These are phyloP conservation scores for Apiosordaria backusii DNA, from an alignment of 495 filamentous ascomycete species.

Conservation along the genomic window DNA sequence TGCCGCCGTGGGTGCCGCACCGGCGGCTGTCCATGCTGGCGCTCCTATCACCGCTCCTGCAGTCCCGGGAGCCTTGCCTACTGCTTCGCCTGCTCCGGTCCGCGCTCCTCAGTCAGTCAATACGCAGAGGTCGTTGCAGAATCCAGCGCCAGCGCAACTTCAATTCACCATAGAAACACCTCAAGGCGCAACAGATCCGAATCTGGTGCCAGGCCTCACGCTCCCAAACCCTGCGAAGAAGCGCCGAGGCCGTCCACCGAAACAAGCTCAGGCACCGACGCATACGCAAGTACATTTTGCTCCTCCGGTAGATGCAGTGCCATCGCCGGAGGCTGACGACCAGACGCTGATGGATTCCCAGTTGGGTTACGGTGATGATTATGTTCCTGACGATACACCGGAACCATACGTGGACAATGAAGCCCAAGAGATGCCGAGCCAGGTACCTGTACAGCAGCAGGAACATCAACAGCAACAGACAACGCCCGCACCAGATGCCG, in stretches of 20 bases:
- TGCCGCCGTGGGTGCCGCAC: too few species aligned
- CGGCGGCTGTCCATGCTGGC: too few species aligned
- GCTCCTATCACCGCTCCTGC: neutral
- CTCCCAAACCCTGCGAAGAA: constrained; percentile 3
- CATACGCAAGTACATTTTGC: constrained; percentile 21
- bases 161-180: too few species aligned
- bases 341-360: constrained; percentile 18
- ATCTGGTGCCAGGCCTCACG: neutral
- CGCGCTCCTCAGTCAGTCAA: neutral
- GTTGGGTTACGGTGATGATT: constrained; percentile 2
- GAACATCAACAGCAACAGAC: neutral
- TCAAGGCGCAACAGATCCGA: neutral
- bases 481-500: too few species aligned
- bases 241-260: constrained; percentile 10
- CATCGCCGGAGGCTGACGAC: constrained; percentile 1
- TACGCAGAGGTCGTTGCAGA: neutral
- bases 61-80: neutral
- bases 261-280: neutral
- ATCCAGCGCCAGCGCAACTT: neutral
- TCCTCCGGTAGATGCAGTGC: constrained; percentile 6
- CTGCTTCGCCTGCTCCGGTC: neutral
- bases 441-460: constrained; percentile 3
- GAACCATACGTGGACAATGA: constrained; percentile 10
- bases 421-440: constrained; percentile 15
- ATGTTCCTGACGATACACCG: neutral